Evolutionary conservation across 345 rosid genomes (phyloP), one percentile per base, ranked within the genome.

Genomic region (Hevea brasiliensis): DNA sequence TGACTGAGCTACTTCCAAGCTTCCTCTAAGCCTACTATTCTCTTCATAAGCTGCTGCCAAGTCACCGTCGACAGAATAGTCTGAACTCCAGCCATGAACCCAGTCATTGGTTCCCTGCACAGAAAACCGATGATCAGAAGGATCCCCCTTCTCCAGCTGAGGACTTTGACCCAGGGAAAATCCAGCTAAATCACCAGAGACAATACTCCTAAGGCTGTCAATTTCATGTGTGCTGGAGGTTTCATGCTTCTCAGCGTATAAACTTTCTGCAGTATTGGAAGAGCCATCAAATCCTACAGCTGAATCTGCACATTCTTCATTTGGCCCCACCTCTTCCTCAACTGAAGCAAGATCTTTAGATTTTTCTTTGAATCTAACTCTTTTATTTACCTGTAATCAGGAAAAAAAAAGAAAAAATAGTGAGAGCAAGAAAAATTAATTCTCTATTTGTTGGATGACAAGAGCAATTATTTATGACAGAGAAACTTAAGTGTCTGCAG

Each of bases 161-260:
- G 81, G 91, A 67, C 84, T 86, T 73, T 87, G 95, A 78, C 81
- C 65, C 65, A 74, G 81, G 61, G 81, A 50, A 66, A 88, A 83
- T 76, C 88, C 92, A 77, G 82, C 84, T 74, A 89, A 67, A 82
- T 93, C 98, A 79, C 92, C 97, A 67, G 97, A 88, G 40, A 78
- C 82, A 0, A 83, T 83, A 80, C 91, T 89, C 86, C 85, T 89
- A 32, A 90, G 81, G 87, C 91, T 87, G 73, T 88, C 97, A 68
- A 89, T 78, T 88, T 92, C 97, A 75, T 87, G 86, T 47, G 83
- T 77, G 74, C 91, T 90, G 71, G 89, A 86, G 32, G 86, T 80
- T 70, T 91, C 99, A 74, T 90, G 91, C 81, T 89, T 95, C 83
- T 92, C 98, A 13, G 98, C 89, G 65, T 80, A 87, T 67, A 90